These are phyloP conservation scores for Rhytidiadelphus loreus DNA, from an alignment of 225 moss, liverwort and hornwort species.

Conservation along the genomic window DNA sequence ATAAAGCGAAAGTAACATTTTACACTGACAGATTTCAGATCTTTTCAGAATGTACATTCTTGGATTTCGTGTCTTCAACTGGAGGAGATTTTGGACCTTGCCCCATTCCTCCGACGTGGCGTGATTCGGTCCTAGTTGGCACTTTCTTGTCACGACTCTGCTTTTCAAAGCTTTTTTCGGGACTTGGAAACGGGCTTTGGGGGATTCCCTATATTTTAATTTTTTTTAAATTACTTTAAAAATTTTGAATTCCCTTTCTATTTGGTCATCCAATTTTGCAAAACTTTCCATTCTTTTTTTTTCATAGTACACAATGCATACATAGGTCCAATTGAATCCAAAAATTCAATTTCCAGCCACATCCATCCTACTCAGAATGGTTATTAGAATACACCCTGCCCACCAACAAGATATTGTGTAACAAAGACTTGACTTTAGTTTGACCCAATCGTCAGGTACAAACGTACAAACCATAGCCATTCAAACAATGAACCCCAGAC, in stretches of 20 bases:
- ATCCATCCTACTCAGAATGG: neutral
- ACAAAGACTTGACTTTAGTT: neutral
- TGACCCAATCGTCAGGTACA: neutral
- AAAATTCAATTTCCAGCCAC: neutral
- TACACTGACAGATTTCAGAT: neutral
- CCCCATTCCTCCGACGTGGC: neutral
- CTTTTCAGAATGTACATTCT: fast-evolving
- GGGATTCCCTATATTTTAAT: too few relatives aligned
- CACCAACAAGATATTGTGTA: neutral
- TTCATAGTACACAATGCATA: too few relatives aligned
- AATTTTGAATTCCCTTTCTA: too few relatives aligned
- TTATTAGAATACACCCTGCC: too few relatives aligned
- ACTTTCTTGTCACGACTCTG: neutral
- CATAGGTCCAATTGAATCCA: fast-evolving
- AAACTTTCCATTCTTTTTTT: neutral
- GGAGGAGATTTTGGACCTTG: neutral
- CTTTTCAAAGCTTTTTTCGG: neutral
- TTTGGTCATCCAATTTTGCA: neutral
- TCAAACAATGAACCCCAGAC: neutral
- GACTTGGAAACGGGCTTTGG: neutral
- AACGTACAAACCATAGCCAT: neutral
- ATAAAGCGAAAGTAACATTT: too few relatives aligned
- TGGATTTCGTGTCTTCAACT: fast-evolving
- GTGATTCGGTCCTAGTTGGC: neutral
- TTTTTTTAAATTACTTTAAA: neutral